Evolutionary conservation across 2,329 filamentous ascomycete genomes (phyloP).

Genomic region (Alternaria infectoria): DNA sequence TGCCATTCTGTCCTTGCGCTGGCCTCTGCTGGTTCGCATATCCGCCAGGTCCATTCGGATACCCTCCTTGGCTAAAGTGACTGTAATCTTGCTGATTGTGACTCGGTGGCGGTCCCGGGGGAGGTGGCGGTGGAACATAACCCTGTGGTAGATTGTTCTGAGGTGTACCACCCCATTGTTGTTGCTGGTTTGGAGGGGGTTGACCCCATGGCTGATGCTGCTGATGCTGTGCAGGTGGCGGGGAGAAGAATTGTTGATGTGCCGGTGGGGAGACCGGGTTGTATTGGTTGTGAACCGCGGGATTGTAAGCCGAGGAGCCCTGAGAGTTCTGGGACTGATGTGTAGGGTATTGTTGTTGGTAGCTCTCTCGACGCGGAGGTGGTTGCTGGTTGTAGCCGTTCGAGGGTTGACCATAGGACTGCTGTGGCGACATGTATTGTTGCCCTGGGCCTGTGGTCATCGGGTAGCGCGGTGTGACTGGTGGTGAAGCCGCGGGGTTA

Average conservation of each 20-base stretch:
- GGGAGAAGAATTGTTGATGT: constrained; percentile 62
- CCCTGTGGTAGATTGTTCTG: constrained; percentile 62
- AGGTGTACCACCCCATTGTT: constrained; percentile 62
- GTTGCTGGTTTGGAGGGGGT: constrained; percentile 55
- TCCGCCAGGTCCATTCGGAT: constrained; percentile 55
- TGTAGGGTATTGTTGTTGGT: constrained; percentile 25
- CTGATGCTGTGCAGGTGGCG: constrained; percentile 51
- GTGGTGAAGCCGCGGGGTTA: constrained; percentile 57
- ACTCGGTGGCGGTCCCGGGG: constrained; percentile 66
- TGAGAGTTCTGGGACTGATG: constrained; percentile 31
- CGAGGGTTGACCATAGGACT: constrained; percentile 28
- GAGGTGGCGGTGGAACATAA: constrained; percentile 71
- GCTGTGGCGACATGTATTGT: constrained; percentile 44
- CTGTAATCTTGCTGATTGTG: constrained; percentile 60
- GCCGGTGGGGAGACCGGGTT: constrained; percentile 60
- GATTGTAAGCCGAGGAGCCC: constrained; percentile 52
- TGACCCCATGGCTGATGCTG: constrained; percentile 62
- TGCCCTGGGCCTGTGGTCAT: constrained; percentile 37
- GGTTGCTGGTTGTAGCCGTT: constrained; percentile 37
- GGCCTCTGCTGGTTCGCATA: constrained; percentile 38
- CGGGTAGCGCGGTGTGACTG: constrained; percentile 55
- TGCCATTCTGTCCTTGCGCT: constrained; percentile 39
- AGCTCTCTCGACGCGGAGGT: constrained; percentile 45
- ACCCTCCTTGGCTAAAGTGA: constrained; percentile 60
- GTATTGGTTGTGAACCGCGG: constrained; percentile 49